Conservation (phyloP, 2,329 filamentous ascomycete species). For the Trichoderma asperellum region DNA sequence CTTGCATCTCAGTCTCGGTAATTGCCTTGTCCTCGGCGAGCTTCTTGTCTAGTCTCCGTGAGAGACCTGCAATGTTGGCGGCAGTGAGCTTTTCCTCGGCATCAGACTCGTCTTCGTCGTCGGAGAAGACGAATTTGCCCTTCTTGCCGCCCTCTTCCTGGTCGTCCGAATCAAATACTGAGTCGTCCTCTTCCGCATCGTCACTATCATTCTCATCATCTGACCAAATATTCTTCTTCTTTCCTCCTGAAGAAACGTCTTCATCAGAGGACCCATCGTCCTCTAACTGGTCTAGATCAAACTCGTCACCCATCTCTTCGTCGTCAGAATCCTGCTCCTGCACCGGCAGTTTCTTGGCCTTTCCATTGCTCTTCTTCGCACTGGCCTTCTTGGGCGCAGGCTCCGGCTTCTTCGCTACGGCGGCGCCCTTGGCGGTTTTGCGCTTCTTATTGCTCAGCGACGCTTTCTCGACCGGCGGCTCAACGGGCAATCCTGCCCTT, state of each 20-base stretch:
- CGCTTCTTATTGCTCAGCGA: constrained; percentile 68
- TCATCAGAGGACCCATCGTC: constrained; percentile 41
- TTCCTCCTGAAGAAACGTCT: constrained; percentile 13
- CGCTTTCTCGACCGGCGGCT: constrained; percentile 52
- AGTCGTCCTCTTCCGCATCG: constrained; percentile 53
- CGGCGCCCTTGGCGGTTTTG: constrained; percentile 41
- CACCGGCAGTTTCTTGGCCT: constrained; percentile 34
- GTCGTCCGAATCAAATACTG: constrained; percentile 74
- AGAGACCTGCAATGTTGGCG: constrained; percentile 93
- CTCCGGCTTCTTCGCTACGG: constrained; percentile 41
- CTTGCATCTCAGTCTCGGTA: constrained; percentile 82
- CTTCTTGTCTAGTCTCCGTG: constrained; percentile 79
- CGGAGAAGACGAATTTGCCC: constrained; percentile 79
- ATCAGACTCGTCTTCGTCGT: constrained; percentile 88
- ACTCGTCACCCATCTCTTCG: constrained; percentile 47
- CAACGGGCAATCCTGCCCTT: constrained; percentile 73
- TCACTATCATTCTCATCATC: constrained; percentile 45
- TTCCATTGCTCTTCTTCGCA: constrained; percentile 29
- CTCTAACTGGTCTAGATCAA: constrained; percentile 54
- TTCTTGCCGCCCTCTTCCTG: constrained; percentile 50
- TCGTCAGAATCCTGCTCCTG: constrained; percentile 51
- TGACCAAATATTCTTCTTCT: constrained; percentile 33
- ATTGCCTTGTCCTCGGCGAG: constrained; percentile 78
- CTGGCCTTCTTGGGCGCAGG: constrained; percentile 35
- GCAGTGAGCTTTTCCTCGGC: constrained; percentile 89